phyloP scores from a whole-genome alignment of 306 rosid species.

The Prunus dulcis region DNA sequence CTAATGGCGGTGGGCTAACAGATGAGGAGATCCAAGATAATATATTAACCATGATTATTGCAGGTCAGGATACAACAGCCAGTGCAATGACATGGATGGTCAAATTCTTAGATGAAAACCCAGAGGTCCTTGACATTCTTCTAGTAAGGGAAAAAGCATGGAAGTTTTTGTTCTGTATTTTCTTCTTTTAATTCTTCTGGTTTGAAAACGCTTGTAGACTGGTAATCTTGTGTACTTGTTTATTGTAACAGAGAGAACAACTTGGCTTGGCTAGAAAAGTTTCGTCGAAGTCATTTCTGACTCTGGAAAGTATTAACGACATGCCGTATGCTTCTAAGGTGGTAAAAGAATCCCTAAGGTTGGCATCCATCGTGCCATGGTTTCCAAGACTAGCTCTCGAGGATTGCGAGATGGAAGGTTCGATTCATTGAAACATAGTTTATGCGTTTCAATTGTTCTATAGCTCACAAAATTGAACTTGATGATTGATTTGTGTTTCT shows the following conservation, averaged over 20 bases:
- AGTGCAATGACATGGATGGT: conserved; percentile 91
- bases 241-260: conserved; percentile 59
- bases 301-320: conserved; percentile 55
- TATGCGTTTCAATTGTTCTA: neutral
- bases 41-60: conserved; percentile 78
- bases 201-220: too few species aligned
- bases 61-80: conserved; percentile 85
- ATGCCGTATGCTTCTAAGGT: conserved; percentile 80
- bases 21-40: conserved; percentile 79
- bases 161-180: neutral
- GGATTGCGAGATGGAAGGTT: conserved; percentile 74
- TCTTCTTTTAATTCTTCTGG: neutral
- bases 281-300: conserved; percentile 26
- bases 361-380: conserved; percentile 91
- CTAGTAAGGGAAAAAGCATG: conserved; percentile 30
- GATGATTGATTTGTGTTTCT: neutral
- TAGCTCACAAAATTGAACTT: neutral
- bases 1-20: conserved; percentile 23
- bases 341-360: conserved; percentile 71
- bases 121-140: conserved; percentile 45
- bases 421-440: neutral
- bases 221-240: conserved; percentile 1
- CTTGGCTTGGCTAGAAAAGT: conserved; percentile 33
- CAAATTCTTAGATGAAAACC: conserved; percentile 74
- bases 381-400: conserved; percentile 69